Conservation (phyloP, 441 rosid genomes). For the Populus hybrid region DNA sequence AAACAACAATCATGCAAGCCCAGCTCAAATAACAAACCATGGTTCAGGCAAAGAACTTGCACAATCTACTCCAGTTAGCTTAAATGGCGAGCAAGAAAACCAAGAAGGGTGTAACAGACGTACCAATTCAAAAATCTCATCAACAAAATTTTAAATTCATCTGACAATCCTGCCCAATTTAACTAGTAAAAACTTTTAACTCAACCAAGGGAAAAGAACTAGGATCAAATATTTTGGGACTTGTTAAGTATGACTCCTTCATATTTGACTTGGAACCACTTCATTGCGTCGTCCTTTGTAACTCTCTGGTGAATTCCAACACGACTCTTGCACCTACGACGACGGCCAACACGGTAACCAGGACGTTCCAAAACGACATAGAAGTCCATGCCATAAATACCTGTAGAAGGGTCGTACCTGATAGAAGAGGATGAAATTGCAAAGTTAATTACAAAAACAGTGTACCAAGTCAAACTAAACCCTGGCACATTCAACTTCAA, state of each 20-base stretch:
- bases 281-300: slow-evolving; percentile 95
- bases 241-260: slow-evolving; percentile 97
- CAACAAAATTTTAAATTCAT: neutral
- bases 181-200: neutral
- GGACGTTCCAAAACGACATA: slow-evolving; percentile 88
- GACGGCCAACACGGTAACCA: slow-evolving; percentile 93
- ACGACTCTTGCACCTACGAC: slow-evolving; percentile 82
- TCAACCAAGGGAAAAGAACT: neutral
- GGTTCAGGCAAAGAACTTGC: neutral
- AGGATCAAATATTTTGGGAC: slow-evolving; percentile 60
- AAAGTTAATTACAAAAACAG: neutral
- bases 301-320: slow-evolving; percentile 96
- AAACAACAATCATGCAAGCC: neutral
- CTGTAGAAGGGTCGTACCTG: slow-evolving; percentile 95
- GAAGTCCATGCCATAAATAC: slow-evolving; percentile 98
- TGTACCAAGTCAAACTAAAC: neutral
- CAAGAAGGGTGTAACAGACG: neutral
- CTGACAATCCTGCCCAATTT: neutral
- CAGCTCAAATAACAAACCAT: neutral
- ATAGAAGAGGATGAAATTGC: neutral
- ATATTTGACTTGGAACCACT: slow-evolving; percentile 95
- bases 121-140: neutral
- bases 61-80: neutral
- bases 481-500: neutral
- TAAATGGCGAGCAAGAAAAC: neutral